Conservation (phyloP, 129 eudicot species). For the sunflower (Helianthus annuus) region HanXRQr2.0-SUNRISE NC_035448.2:198042641-198043140, state of each 20-base stretch:
- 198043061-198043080: too few relatives aligned
- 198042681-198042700: slow-evolving; percentile 44
- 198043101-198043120: too few relatives aligned
- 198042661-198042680: slow-evolving; percentile 69
- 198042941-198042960: slow-evolving; percentile 92
- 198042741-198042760: slow-evolving; percentile 36
- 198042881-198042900: slow-evolving; percentile 63
- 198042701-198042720: slow-evolving; percentile 31
- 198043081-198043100: too few relatives aligned
- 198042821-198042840: background rate
- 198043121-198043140: too few relatives aligned
- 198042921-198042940: slow-evolving; percentile 90
- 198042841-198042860: background rate
- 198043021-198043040: background rate
- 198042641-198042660: too few relatives aligned
- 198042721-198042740: slow-evolving; percentile 20
- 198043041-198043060: too few relatives aligned
- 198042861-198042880: background rate
- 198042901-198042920: slow-evolving; percentile 99
- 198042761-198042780: slow-evolving; percentile 67
- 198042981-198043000: slow-evolving; percentile 57
- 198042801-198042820: slow-evolving; percentile 1
- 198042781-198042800: slow-evolving; percentile 63
- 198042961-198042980: slow-evolving; percentile 98
- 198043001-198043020: background rate